Base-by-base conservation (phyloP, 1,284 basidiomycete genomes). In the Caloboletus firmus region DNA sequence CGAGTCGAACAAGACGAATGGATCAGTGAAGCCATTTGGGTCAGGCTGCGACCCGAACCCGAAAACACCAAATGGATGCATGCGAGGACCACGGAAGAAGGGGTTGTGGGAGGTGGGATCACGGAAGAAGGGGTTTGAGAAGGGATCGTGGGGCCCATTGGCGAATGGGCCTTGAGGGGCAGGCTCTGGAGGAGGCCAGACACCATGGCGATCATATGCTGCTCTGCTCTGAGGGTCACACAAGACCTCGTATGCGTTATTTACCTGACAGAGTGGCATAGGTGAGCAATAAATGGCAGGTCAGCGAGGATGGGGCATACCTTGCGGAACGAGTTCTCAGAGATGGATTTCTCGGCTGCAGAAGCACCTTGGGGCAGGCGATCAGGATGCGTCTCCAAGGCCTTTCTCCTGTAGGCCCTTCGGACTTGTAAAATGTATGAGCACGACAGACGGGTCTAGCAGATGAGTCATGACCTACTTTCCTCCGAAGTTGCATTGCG, bases 191-290 rank as follows among this genome's bases (percentile, higher is more conserved):
- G 85, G 85, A 13, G 89, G 89, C 83, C 85, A 91, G 45, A 83
- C 76, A 39, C 89, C 87, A 59, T 84, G 72, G 22, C 69, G 66
- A 64, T 91, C 89, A 67, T 91, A 91, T n/a, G 78, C 56, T 80
- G 88, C 17, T 45, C 79, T 74, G 40, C 71, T 80, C 40, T 72
- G 62, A 1, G 71, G 57, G 57, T 82, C 73, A 36, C 58, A 72
- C 43, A 81, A 62, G 13, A 82, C 73, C 59, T 81, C 79, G 52
- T 81, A 81, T 15, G 80, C 80, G 32, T 80, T 79, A 47, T 77
- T 81, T 12, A 81, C 72, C 74, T 79, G 51, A 28, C 26, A 6
- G 43, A 22, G 12, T 12, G 42, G 31, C 1, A 47, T 48, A 4
- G 51, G 47, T 55, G 24, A 58, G 48, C 4, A 5, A 28, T 41